Conservation (phyloP, 78 protist genomes). For the Planoprotostelium fungivorum region DNA sequence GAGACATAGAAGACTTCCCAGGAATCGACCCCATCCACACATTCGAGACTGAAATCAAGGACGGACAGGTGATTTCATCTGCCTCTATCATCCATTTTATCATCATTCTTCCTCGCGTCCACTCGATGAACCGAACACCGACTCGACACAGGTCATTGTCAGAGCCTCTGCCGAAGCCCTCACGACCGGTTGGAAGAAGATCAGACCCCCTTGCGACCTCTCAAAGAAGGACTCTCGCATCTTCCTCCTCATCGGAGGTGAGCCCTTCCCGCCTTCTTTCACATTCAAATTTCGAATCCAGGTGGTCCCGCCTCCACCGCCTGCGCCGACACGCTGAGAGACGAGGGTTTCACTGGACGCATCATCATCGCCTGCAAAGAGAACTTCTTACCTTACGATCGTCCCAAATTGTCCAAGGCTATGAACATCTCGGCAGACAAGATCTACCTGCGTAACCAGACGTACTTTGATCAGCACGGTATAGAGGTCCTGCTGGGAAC, state of each 20-base stretch:
- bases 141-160: not conserved
- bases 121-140: too few species aligned
- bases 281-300: not conserved
- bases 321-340: slow-evolving; percentile 1
- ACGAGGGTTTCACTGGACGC: slow-evolving; percentile 4
- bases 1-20: slow-evolving; percentile 36
- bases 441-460: not conserved
- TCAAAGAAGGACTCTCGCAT: not conserved
- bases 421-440: not conserved
- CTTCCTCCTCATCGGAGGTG: not conserved
- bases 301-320: slow-evolving; percentile 21
- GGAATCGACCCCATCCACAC: slow-evolving; percentile 5
- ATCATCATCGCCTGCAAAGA: slow-evolving; percentile 14
- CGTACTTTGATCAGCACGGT: not conserved
- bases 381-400: slow-evolving; percentile 13
- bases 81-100: not conserved
- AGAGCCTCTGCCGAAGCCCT: not conserved
- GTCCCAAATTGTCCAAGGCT: slow-evolving; percentile 16
- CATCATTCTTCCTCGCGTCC: too few species aligned
- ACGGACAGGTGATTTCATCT: not conserved
- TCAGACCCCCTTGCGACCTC: not conserved
- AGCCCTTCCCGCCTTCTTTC: not conserved
- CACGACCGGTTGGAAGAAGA: not conserved
- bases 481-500: slow-evolving; percentile 10
- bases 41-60: not conserved